Evolutionary conservation across 805 yeast genomes (phyloP), one percentile per base, ranked within the genome.

Genomic region (Wickerhamomyces xylosicus): DNA sequence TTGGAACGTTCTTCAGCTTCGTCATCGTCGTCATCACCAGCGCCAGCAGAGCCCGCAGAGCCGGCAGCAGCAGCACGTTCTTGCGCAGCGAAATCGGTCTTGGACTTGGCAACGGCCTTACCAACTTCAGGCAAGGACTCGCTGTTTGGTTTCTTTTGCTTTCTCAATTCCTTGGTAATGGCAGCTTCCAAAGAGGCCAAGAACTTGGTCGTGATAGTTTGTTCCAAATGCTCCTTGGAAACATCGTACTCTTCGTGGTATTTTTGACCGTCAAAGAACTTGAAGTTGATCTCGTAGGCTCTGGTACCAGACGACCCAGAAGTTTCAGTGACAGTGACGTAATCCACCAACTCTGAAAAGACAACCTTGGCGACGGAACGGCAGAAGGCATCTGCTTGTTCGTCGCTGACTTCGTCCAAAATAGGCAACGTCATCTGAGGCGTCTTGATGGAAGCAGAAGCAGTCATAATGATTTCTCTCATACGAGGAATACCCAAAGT

Each of bases 401-500:
- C 83, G 59, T 90, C 95, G 35, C 72, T 69, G 39, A 94, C 92
- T 53, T 84, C 94, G 28, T 70, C 64, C 54, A 76, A 66, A 35
- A 92, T 71, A 20, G 98, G 98, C 51, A 92, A 67, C 3, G 92
- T 77, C 98, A 92, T 92, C 66, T 92, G 97, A 34, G 99, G 99
- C n/a, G 99, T 92, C 68, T 86, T 85, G 56, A 92, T 92, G 36
- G 83, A 66, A 18, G 95, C 78, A 43, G 96, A 85, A 17, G 99
- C 99, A 11, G 99, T 94, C 99, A 92, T 92, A 59, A 92, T 87
- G 62, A 92, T 92, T 74, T 92, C 99, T 77, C 99, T 83, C 85
- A 92, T 79, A 77, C 99, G 95, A 33, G 99, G 99, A 58, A 92
- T 92, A 83, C 99, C 99, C 54, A 92, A 72, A 0, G 99, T 92